Conservation (phyloP, 805 yeast genomes). For the Kazachstania kunashirensis region DNA sequence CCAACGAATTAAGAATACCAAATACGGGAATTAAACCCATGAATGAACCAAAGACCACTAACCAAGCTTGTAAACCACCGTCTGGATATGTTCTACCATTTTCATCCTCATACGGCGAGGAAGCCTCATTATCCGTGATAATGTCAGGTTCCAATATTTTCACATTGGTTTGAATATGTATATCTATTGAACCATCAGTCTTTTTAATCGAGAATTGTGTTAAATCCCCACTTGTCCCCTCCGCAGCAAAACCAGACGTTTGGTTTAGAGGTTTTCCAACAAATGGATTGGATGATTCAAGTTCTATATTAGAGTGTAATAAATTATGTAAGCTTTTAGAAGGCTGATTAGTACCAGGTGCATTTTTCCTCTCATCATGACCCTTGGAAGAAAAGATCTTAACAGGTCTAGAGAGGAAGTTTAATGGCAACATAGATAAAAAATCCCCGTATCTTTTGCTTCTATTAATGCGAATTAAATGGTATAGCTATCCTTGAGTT, state of each 20-base stretch:
- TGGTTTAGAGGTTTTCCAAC: neutral
- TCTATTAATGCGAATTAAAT: too few species aligned
- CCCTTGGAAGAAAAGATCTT: constrained; percentile 1
- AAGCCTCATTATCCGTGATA: neutral
- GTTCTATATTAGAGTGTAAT: neutral
- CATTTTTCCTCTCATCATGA: neutral
- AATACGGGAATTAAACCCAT: constrained; percentile 49
- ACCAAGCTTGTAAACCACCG: constrained; percentile 51
- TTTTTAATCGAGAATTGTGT: neutral
- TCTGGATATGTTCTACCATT: constrained; percentile 35
- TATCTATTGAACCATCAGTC: neutral
- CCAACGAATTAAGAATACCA: constrained; percentile 53
- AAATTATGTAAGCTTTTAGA: neutral
- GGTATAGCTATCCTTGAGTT: too few species aligned
- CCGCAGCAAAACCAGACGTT: neutral
- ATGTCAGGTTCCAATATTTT: neutral
- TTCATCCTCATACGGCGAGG: constrained; percentile 8
- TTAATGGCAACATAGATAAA: constrained; percentile 2
- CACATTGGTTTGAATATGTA: neutral
- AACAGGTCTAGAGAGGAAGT: constrained; percentile 3
- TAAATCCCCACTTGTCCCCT: neutral
- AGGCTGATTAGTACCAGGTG: neutral
- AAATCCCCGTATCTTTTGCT: too few species aligned
- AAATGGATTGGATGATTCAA: neutral
- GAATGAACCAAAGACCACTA: constrained; percentile 51